Evolutionary conservation across 148 eudicot species (phyloP).

Genomic region (Suaeda aralocaspica): DNA sequence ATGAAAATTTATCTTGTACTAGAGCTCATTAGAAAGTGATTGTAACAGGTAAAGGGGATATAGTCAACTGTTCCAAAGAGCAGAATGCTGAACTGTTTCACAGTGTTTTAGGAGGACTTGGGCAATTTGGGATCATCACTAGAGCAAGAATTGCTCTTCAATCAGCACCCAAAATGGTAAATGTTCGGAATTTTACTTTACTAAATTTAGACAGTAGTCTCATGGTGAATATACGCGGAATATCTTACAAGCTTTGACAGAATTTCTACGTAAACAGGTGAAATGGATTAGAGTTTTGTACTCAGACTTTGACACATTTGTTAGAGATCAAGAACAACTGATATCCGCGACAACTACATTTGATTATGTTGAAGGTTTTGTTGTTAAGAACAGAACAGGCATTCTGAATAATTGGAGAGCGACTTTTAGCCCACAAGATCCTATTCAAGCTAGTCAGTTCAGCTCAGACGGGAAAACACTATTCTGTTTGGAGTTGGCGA

Average conservation of each 20-base stretch:
- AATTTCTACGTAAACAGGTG: constrained; percentile 41
- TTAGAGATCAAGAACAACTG: constrained; percentile 72
- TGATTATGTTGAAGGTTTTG: constrained; percentile 84
- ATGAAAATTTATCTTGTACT: background rate
- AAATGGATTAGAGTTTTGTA: constrained; percentile 92
- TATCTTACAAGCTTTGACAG: too few relatives aligned
- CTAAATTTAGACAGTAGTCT: too few relatives aligned
- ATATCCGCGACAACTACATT: constrained; percentile 51
- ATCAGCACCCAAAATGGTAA: constrained; percentile 70
- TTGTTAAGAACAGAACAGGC: constrained; percentile 53
- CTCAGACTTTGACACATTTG: constrained; percentile 60
- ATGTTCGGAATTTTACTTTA: background rate
- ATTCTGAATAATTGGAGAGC: constrained; percentile 81
- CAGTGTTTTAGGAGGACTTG: constrained; percentile 82
- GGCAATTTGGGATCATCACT: constrained; percentile 85
- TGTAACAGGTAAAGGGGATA: constrained; percentile 72
- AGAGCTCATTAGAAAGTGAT: constrained; percentile 12
- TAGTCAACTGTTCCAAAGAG: constrained; percentile 51
- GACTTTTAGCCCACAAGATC: constrained; percentile 69
- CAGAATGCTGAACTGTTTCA: constrained; percentile 69
- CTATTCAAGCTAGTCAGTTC: constrained; percentile 61
- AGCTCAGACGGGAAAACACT: constrained; percentile 63
- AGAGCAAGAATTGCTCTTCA: constrained; percentile 68
- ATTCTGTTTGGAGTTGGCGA: constrained; percentile 72
- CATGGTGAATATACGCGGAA: too few relatives aligned